Base-by-base conservation (phyloP, 2,329 filamentous ascomycete genomes). In the Pyricularia sp. region DNA sequence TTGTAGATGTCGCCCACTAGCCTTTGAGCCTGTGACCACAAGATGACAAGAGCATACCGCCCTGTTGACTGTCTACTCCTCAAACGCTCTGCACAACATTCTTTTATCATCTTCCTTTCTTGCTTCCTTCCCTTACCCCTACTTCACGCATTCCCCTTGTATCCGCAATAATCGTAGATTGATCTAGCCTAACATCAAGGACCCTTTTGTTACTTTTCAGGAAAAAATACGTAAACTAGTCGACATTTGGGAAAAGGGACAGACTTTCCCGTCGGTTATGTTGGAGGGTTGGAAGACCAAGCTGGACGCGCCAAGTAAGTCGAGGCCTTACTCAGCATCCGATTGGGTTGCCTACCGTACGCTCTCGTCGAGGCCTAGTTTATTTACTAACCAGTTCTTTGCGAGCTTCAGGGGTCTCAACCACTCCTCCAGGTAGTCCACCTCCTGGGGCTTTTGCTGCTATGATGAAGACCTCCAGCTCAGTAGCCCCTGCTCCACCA, bases 221-320 rank as follows among this genome's bases (percentile, higher is more conserved):
- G 93, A 97, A 78, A 98, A 97, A 83, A 94, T 98, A 80, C 90
- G 86, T 78, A 98, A 98, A 79, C 87, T 99, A 74, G 84, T 98
- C 81, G 94, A 97, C 78, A 99, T 99, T 73, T 99, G 95, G 95
- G 94, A 97, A 78, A 95, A 95, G 76, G 93, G 92, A 72, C 90
- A 91, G 77, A 98, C 94, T 26, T 98, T 99, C 79, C 93, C 95
- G 30, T 78, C 85, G 61, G 80, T 89, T 68, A 90, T 97, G 88
- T 87, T 99, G 74, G 84, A 85, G 71, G 88, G 87, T 55, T 97
- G 97, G 85, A 94, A 93, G 81, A 86, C 92, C 77, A 94, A 92
- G 79, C 79, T 97, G 75, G 90, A 85, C 72, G 84, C 87, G 70
- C 82, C 86, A 66, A 66, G 65, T 66, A 66, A 50, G 65, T 66